Base-by-base conservation (phyloP, 2,329 filamentous ascomycete species). In the Rhynchosporium graminicola region DNA sequence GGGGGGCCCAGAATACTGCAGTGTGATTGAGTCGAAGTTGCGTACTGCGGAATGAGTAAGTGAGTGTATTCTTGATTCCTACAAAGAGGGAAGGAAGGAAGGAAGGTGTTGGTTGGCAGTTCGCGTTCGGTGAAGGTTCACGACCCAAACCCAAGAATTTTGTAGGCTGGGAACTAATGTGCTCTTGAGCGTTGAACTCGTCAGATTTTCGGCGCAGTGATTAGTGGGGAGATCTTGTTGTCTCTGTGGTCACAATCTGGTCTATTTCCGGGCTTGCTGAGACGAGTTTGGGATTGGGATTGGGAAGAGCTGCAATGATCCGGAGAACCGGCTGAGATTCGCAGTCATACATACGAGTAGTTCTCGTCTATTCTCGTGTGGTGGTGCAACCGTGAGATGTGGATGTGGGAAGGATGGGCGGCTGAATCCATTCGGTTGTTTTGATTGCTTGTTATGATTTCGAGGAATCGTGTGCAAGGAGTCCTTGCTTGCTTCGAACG, bases 221-320 rank as follows among this genome's bases (percentile, higher is more conserved):
- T 42, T 9, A 9, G 10, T 42, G 4, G 10, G 38, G 10, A 4
- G 20, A 20, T 20, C 38, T 42, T 42, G 38, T 9, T 42, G 38
- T 42, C 8, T 9, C 10, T 9, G 38, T 42, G 10, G 10, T 12
- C 10, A 42, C 38, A 15, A 42, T 42, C 10, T 42, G 10, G 15
- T 15, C 6, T 42, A 12, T 42, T 28, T 40, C 26, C 20, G 15
- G 50, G 33, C 12, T 38, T 38, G n/a, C 43, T 46, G 43, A 46
- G 50, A 20, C 50, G 31, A 40, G 50, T 52, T 40, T 52, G 50
- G 20, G 10, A 52, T 38, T 31, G 31, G 26, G 50, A 38, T 40
- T 52, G 50, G 20, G 10, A 52, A 38, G 13, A 38, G n/a, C 15
- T 20, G 15, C 36, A 2, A 12, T 40, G 31, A 28, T 20, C 50